A percentile compares a stretch with the other conserved stretches of the same genome.
These are phyloP conservation scores for Dimargaris cristalligena DNA, from an alignment of 192 early-diverging fungal genomes.

Conservation along the genomic window DNA sequence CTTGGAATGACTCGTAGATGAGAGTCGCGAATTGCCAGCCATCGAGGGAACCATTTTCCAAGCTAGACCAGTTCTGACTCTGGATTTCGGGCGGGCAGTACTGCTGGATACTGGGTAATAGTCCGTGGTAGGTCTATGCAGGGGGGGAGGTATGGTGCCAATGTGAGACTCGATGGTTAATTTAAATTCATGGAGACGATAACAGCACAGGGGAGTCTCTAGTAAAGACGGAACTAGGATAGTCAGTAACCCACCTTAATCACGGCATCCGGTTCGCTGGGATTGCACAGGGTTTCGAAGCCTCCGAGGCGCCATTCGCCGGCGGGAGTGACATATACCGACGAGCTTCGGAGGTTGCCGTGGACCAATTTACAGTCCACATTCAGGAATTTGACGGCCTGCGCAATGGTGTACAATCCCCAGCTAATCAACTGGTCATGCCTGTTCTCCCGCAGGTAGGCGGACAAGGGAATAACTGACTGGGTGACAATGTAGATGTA, in stretches of 20 bases:
- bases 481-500: conserved; percentile 85
- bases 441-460: conserved; percentile 26
- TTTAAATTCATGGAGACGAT: too few species aligned
- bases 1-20: conserved; percentile 71
- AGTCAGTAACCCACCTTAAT: too few species aligned
- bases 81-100: conserved; percentile 23
- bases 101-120: conserved; percentile 16
- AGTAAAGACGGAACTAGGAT: too few species aligned
- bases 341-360: conserved; percentile 58
- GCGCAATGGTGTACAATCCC: conserved; percentile 83
- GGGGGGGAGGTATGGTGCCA: too few species aligned
- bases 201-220: too few species aligned
- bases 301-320: conserved; percentile 96
- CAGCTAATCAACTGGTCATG: conserved; percentile 50
- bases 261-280: conserved; percentile 49
- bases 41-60: conserved; percentile 39
- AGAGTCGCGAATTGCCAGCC: conserved; percentile 69
- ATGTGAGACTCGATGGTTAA: too few species aligned
- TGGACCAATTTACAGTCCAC: conserved; percentile 74
- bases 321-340: conserved; percentile 73
- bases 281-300: conserved; percentile 55
- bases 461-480: conserved; percentile 48
- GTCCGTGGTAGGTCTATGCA: conserved; percentile 12
- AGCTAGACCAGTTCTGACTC: conserved; percentile 16
- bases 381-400: conserved; percentile 73